Evolutionary conservation across 2,329 filamentous ascomycete genomes (phyloP), one percentile per base, ranked within the genome.

Genomic region (Talaromyces piceae): DNA sequence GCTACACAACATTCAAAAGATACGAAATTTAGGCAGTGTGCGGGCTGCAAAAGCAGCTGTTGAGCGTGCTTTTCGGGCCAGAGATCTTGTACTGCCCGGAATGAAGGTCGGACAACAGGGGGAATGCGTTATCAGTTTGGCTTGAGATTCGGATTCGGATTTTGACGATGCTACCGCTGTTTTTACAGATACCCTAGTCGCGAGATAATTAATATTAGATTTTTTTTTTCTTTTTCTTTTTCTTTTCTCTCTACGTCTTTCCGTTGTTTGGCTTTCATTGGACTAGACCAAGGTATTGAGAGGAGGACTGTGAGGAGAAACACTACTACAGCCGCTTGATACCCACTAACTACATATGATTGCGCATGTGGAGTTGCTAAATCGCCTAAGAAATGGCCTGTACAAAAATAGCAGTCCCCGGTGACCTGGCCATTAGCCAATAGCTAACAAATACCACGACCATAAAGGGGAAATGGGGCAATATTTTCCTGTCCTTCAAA

Each of bases 1-100:
- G n/a, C 49, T 67, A 3, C 27, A 51, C 4, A 52, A 49, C 0
- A 60, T 63, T 25, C 56, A 63, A 23, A 53, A 56, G 22, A 54
- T 53, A 1, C 54, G 63, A 8, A 65, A 66, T 47, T 47, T 66
- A 25, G 63, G 63, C 1, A 62, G 60, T 53, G 59, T 66, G n/a
- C 54, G 60, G 13, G 53, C 55, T 2, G 57, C 60, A 1, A 54
- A 55, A 4, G 51, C 56, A 43, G 55, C 58, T 20, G 60, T 63
- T 20, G 58, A 63, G 41, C 49, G 43, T 37, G 53, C 58, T 16
- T 62, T 61, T 52, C 56, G 54, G 3, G 56, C 53, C 4, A 31
- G n/a, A 22, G 45, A 52, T 41, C 27, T 52, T 4, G 50, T 41
- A 25, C 18, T 52, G 23, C 22, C 39, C 5, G 26, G 23, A n/a